Base-by-base conservation (phyloP, 2,329 filamentous ascomycete genomes). In the Diaporthe vexans region DNA sequence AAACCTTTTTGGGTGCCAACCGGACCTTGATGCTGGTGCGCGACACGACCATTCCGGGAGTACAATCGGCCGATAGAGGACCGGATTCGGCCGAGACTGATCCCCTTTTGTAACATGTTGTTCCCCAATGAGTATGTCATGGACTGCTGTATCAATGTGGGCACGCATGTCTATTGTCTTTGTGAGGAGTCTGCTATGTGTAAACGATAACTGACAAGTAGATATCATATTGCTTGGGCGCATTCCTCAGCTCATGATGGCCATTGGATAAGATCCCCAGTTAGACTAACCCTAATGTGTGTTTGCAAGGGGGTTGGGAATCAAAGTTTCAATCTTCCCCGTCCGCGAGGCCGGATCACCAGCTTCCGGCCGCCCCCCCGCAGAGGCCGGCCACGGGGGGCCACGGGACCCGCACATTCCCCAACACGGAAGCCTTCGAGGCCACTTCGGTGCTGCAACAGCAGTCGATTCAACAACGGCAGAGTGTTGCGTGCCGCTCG, bases 331-430 rank as follows among this genome's bases (percentile, higher is more conserved):
- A 33, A 58, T 68, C 4, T 71, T 48, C 40, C 40, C 48, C 33
- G 48, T 46, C 51, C 33, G 37, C 54, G 24, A 54, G 63, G 52
- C 73, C 73, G 73, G 73, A 68, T 65, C 71, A 52, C 59, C 61
- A 69, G 37, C 63, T 70, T 75, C 73, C 73, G 73, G 54, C 63
- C 61, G 70, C 70, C 68, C 70, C 70, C 61, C 56, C 21, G 56
- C 67, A 58, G 57, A 59, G 46, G 57, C 54, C 46, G 52, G 40
- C 43, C 54, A 57, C 46, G 63, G 63, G 29, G 29, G 46, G 10
- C 63, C 63, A 67, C 63, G 63, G 63, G 46, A 37, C 63, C 63
- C 63, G 63, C 46, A 15, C 15, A 67, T 6, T 26, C n/a, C 59
- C 63, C 43, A 67, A 67, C 46, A 51, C 61, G 61, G 63, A 48